Conservation (phyloP, 768 basidiomycete genomes). For the Pleurotus pulmonarius region DNA sequence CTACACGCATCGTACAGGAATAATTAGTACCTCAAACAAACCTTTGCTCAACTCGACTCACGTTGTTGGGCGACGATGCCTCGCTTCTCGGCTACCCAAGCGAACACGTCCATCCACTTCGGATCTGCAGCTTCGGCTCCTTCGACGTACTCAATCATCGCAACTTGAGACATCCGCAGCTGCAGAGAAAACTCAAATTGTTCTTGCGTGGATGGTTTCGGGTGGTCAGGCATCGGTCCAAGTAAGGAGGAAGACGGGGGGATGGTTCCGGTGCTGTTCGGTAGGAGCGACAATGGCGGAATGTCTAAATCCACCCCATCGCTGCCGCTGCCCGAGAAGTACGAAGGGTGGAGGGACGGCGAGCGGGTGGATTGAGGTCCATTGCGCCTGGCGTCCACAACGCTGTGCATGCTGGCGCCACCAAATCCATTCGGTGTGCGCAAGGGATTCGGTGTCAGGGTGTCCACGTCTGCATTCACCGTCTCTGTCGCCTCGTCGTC, state of each 20-base stretch:
- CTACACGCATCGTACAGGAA: not conserved
- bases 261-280: constrained; percentile 22
- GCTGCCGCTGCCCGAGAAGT: not conserved
- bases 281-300: constrained; percentile 12
- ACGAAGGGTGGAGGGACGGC: constrained; percentile 5
- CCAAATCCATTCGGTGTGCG: constrained; percentile 5
- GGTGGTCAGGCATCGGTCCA: constrained; percentile 41
- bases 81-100: constrained; percentile 73
- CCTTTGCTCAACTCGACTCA: constrained; percentile 16
- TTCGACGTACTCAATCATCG: constrained; percentile 76
- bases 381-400: constrained; percentile 13
- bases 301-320: not conserved
- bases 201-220: constrained; percentile 48
- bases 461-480: constrained; percentile 10
- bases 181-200: constrained; percentile 78
- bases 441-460: constrained; percentile 8
- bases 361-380: constrained; percentile 2
- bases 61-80: constrained; percentile 20
- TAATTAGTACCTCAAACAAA: too few species aligned
- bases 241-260: constrained; percentile 42
- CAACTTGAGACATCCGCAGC: constrained; percentile 81
- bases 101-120: constrained; percentile 81
- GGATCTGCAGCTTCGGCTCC: constrained; percentile 81
- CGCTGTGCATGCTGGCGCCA: constrained; percentile 12
- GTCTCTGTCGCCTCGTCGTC: constrained; percentile 14